Evolutionary conservation across 345 rosid species (phyloP).

Genomic region (Lenwebbia sp.): DNA sequence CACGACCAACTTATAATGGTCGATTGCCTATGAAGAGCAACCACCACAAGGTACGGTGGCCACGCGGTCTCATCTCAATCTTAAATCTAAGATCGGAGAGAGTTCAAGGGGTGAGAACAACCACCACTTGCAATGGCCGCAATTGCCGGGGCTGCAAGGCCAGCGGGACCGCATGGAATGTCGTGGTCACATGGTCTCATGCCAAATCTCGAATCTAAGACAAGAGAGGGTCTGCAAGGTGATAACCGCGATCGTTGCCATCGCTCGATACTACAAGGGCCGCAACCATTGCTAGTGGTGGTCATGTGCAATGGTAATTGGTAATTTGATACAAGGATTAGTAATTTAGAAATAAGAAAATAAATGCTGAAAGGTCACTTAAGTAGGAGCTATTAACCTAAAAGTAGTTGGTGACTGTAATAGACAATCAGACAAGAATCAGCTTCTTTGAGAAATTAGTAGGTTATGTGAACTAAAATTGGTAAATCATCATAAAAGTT

Average conservation of each 20-base stretch:
- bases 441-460: too few relatives aligned
- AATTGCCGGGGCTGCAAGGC: fast-evolving
- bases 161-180: background rate
- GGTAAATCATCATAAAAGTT: background rate
- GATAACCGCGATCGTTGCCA: background rate
- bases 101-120: background rate
- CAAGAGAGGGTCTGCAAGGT: background rate
- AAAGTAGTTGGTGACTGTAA: background rate
- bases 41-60: background rate
- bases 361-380: background rate
- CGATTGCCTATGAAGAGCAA: background rate
- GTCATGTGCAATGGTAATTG: background rate
- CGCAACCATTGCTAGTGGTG: background rate
- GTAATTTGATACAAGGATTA: background rate
- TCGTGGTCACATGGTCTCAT: background rate
- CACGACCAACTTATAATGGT: background rate
- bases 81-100: background rate
- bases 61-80: background rate
- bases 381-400: background rate
- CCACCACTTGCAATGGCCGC: background rate
- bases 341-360: background rate
- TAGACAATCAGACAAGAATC: background rate
- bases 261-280: background rate
- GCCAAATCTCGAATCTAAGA: background rate
- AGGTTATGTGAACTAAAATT: too few relatives aligned